A percentile compares a stretch with the other conserved stretches of the same genome.
phyloP scores from a whole-genome alignment of 331 rosid species.

The Pyracantha coccinea region DNA sequence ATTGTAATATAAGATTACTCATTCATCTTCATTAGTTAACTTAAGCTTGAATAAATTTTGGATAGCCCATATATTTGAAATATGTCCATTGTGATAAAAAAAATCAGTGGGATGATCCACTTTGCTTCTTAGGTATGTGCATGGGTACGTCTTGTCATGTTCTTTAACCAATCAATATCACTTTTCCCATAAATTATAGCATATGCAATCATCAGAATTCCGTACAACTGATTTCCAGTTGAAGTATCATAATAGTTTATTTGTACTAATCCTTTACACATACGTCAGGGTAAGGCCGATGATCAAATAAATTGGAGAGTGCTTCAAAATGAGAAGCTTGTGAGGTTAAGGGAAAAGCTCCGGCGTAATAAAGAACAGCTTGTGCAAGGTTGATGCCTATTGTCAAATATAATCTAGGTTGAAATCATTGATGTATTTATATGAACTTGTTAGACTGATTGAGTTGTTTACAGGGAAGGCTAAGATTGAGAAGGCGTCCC shows the following conservation, averaged over 20 bases:
- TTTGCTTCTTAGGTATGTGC: neutral
- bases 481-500: constrained; percentile 41
- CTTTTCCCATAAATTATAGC: neutral
- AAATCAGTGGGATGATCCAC: neutral
- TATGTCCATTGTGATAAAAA: neutral
- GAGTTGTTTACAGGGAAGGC: constrained; percentile 55
- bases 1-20: neutral
- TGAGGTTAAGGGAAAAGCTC: constrained; percentile 70
- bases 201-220: neutral
- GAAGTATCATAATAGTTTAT: neutral
- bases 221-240: neutral
- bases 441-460: constrained; percentile 18
- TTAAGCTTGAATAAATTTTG: neutral
- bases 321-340: constrained; percentile 74
- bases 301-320: constrained; percentile 83
- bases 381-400: constrained; percentile 45
- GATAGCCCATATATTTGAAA: neutral
- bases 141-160: neutral
- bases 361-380: constrained; percentile 43
- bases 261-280: constrained; percentile 17
- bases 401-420: neutral
- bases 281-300: constrained; percentile 75
- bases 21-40: neutral
- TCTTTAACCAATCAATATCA: neutral
- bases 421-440: constrained; percentile 10